Base-by-base conservation (phyloP, 1,284 basidiomycete genomes). In the Pseudozyma pruni region DNA sequence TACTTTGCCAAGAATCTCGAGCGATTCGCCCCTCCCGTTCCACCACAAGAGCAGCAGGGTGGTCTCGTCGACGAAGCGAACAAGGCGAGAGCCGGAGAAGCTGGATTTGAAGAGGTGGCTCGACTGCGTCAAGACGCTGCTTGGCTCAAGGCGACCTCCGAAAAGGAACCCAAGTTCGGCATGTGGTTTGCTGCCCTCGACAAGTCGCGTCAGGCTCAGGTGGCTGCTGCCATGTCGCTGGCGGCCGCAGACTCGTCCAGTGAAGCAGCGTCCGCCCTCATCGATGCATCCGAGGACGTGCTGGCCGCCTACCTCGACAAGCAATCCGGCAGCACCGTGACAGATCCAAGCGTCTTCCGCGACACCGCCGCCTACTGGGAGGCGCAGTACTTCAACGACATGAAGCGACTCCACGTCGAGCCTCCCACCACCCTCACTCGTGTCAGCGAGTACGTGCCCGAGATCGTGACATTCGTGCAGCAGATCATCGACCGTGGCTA, bases 361-460 rank as follows among this genome's bases (percentile, higher is more conserved):
- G 86, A 88, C 19, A 87, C 96, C 5, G 90, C 96, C 1, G 87
- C 91, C 9, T 90, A 90, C 81, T 98, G 94, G 94, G 96, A 98
- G 84, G 85, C 85, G 27, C 87, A 88, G 51, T 99, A 93, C 85
- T 95, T 97, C 85, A 86, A 90, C 40, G 94, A 98, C 81, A 99
- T 99, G 96, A 85, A 86, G 29, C 89, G 90, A 14, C 87, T 99
- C 25, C 88, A 88, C 64, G 91, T 98, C 47, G 89, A 91, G 57
- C 88, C 90, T 31, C 94, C 96, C 16, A 93, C 94, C 81, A 93
- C 89, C 1, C 85, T 98, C 53, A 98, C 96, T 3, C 89, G 96
- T 35, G 96, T 98, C 14, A 95, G 93, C 16, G 96, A 98, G 83
- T 99, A 94, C 83, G 90, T 99, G 13, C 92, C 94, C 8, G 94